phyloP scores from a whole-genome alignment of 2,329 filamentous ascomycete species.

The Triangularia verruculosa region DNA sequence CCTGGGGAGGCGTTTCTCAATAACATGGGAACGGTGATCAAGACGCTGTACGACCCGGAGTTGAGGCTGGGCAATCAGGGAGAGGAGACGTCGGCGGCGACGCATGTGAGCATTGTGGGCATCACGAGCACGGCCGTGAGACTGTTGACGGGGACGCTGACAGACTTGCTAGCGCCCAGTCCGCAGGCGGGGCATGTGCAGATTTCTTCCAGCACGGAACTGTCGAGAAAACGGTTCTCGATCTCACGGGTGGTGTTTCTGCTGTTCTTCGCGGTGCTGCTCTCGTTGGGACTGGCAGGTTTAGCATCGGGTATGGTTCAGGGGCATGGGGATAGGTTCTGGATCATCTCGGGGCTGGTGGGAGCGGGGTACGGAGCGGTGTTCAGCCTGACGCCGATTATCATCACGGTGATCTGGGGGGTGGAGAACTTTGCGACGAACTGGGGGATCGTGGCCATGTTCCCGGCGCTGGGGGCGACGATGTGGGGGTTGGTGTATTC shows the following conservation, averaged over 20 bases:
- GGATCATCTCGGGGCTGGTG: constrained; percentile 77
- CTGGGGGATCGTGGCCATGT: constrained; percentile 91
- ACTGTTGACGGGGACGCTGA: constrained; percentile 83
- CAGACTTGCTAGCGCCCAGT: constrained; percentile 76
- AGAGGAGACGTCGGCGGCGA: constrained; percentile 63
- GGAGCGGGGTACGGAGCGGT: constrained; percentile 91
- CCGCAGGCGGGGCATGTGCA: constrained; percentile 59
- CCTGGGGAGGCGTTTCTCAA: constrained; percentile 98
- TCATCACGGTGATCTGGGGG: constrained; percentile 96
- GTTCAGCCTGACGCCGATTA: constrained; percentile 85
- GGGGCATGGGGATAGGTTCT: constrained; percentile 74
- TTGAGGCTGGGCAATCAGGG: constrained; percentile 38
- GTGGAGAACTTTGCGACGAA: constrained; percentile 99
- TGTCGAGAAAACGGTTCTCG: constrained; percentile 39
- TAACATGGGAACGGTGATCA: constrained; percentile 90
- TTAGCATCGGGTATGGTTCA: constrained; percentile 75
- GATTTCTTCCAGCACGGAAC: constrained; percentile 34
- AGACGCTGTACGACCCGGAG: constrained; percentile 68
- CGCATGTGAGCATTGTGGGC: constrained; percentile 90
- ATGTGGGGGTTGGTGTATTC: constrained; percentile 92
- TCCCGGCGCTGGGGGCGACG: constrained; percentile 82
- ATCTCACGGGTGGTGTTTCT: constrained; percentile 80
- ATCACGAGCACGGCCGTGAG: constrained; percentile 87
- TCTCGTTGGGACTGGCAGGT: constrained; percentile 72
- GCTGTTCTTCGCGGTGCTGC: constrained; percentile 67